phyloP scores from a whole-genome alignment of 140 eudicot species.

The Cichorium intybus region DNA sequence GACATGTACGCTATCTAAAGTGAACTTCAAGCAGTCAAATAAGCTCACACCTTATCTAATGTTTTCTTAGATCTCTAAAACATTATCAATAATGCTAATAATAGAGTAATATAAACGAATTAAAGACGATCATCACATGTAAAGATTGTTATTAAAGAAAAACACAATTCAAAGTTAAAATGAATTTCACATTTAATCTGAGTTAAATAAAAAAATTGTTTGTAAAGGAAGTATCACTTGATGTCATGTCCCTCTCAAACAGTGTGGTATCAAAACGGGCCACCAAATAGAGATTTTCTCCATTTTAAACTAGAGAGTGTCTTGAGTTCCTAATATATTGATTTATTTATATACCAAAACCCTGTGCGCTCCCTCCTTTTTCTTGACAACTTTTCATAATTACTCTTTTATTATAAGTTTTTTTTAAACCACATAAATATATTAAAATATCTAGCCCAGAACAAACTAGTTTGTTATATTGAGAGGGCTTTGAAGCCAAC shows the following conservation, averaged over 20 bases:
- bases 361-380: conserved; percentile 15
- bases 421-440: too few relatives aligned
- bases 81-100: background rate
- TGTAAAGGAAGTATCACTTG: conserved; percentile 22
- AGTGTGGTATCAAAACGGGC: conserved; percentile 34
- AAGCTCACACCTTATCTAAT: background rate
- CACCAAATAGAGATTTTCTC: conserved; percentile 24
- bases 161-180: background rate
- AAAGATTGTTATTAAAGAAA: background rate
- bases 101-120: background rate
- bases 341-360: conserved; percentile 7
- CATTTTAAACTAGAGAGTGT: background rate
- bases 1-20: background rate
- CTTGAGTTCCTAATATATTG: background rate
- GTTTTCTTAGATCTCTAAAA: background rate
- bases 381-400: conserved; percentile 3
- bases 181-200: conserved; percentile 3
- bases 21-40: background rate
- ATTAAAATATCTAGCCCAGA: too few relatives aligned
- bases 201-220: background rate
- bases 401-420: background rate
- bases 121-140: background rate
- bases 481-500: too few relatives aligned
- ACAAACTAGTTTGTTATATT: too few relatives aligned
- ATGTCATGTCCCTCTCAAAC: conserved; percentile 12